Evolutionary conservation across 345 rosid genomes (phyloP).

Genomic region (Eucalyptus viminalis): DNA sequence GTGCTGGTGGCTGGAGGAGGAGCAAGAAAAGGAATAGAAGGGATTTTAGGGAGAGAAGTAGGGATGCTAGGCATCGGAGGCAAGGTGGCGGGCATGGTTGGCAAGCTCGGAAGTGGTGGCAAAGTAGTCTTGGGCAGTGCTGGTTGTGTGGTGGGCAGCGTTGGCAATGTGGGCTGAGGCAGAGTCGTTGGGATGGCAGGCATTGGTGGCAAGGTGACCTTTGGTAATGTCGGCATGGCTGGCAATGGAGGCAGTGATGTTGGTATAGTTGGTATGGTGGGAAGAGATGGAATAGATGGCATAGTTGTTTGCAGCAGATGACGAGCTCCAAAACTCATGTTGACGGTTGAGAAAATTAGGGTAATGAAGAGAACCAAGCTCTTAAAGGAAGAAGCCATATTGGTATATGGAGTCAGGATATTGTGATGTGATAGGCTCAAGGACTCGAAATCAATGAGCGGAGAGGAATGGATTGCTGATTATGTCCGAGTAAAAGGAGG

Average conservation of each 20-base stretch:
- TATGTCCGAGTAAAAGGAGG: background rate
- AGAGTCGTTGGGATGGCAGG: background rate
- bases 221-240: background rate
- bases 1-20: background rate
- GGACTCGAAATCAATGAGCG: background rate
- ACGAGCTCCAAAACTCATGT: background rate
- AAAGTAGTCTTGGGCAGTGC: background rate
- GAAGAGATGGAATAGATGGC: background rate
- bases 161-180: background rate
- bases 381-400: background rate
- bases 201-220: background rate
- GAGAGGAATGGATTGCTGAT: background rate
- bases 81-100: background rate
- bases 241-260: background rate
- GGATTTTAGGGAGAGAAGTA: background rate
- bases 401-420: background rate
- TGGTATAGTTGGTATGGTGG: background rate
- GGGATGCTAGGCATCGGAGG: background rate
- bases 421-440: background rate
- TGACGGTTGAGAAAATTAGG: background rate
- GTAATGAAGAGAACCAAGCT: background rate
- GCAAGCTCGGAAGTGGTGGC: background rate
- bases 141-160: background rate
- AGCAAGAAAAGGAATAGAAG: background rate
- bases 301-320: background rate